These are phyloP conservation scores for Penicillium hesseltinei DNA, from an alignment of 2,329 filamentous ascomycete species.

Conservation along the genomic window DNA sequence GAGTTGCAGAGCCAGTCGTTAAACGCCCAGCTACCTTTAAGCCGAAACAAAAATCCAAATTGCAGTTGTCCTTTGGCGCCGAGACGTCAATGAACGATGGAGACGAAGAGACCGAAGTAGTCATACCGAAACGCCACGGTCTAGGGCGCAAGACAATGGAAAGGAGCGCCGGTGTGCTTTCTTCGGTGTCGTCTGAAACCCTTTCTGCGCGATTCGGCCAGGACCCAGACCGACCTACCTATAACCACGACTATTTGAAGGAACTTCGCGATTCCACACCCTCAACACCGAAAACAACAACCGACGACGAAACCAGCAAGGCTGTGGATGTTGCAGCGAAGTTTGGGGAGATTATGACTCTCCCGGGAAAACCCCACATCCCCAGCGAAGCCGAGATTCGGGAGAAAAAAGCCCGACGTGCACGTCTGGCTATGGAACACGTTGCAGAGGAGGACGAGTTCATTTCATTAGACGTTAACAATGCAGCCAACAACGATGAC, in stretches of 20 bases:
- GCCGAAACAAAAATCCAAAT: slow-evolving; percentile 67
- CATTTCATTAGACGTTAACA: slow-evolving; percentile 43
- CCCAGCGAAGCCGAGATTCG: slow-evolving; percentile 80
- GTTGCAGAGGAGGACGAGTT: slow-evolving; percentile 61
- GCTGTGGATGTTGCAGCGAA: slow-evolving; percentile 51
- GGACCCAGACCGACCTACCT: slow-evolving; percentile 71
- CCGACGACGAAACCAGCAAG: slow-evolving; percentile 50
- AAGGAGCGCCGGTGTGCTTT: slow-evolving; percentile 63
- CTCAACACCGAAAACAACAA: slow-evolving; percentile 64
- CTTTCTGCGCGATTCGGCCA: slow-evolving; percentile 59
- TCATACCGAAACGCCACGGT: slow-evolving; percentile 59
- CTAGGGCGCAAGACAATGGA: slow-evolving; percentile 65
- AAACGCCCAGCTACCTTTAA: slow-evolving; percentile 53
- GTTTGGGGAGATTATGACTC: slow-evolving; percentile 45
- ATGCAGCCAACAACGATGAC: slow-evolving; percentile 43
- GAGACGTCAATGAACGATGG: slow-evolving; percentile 56
- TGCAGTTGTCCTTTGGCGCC: slow-evolving; percentile 75
- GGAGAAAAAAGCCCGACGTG: slow-evolving; percentile 85
- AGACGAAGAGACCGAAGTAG: slow-evolving; percentile 53
- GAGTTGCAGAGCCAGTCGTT: slow-evolving; percentile 48
- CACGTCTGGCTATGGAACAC: slow-evolving; percentile 72
- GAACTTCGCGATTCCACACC: slow-evolving; percentile 85
- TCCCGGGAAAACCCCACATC: slow-evolving; percentile 51
- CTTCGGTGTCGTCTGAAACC: slow-evolving; percentile 48
- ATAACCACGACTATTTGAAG: slow-evolving; percentile 81